Conservation (phyloP, 2,329 filamentous ascomycete genomes). For the Nemania sp. region DNA sequence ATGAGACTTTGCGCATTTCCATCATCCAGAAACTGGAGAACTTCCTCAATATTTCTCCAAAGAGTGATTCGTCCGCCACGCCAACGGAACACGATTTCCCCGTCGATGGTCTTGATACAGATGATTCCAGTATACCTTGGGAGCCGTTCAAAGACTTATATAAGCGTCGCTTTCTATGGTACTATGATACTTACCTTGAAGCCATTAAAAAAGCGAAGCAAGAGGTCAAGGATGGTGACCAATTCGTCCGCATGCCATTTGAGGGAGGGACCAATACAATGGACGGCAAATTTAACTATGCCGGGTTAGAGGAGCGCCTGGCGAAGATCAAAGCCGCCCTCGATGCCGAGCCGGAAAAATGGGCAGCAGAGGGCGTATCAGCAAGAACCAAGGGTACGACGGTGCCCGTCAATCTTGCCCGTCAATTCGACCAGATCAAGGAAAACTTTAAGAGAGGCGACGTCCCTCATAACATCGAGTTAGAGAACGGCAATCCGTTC, state of each 20-base stretch:
- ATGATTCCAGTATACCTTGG: constrained; percentile 64
- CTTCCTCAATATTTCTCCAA: constrained; percentile 67
- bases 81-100: constrained; percentile 38
- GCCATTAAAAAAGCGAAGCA: constrained; percentile 68
- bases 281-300: constrained; percentile 85
- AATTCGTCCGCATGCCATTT: constrained; percentile 85
- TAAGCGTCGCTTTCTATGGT: constrained; percentile 94
- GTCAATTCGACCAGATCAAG: constrained; percentile 82
- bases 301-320: constrained; percentile 71
- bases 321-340: constrained; percentile 70
- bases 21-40: constrained; percentile 85
- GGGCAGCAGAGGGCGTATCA: constrained; percentile 70
- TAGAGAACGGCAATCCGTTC: constrained; percentile 85
- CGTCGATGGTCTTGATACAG: constrained; percentile 44
- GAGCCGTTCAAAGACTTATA: constrained; percentile 89
- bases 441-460: constrained; percentile 74
- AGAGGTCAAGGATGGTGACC: constrained; percentile 65
- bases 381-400: constrained; percentile 69
- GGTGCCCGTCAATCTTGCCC: constrained; percentile 78
- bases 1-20: constrained; percentile 85
- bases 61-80: constrained; percentile 48
- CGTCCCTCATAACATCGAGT: constrained; percentile 73
- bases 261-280: constrained; percentile 78
- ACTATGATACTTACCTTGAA: constrained; percentile 83
- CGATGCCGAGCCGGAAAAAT: constrained; percentile 70